phyloP scores from a whole-genome alignment of 495 filamentous ascomycete genomes.

The Xylaria longipes region DNA sequence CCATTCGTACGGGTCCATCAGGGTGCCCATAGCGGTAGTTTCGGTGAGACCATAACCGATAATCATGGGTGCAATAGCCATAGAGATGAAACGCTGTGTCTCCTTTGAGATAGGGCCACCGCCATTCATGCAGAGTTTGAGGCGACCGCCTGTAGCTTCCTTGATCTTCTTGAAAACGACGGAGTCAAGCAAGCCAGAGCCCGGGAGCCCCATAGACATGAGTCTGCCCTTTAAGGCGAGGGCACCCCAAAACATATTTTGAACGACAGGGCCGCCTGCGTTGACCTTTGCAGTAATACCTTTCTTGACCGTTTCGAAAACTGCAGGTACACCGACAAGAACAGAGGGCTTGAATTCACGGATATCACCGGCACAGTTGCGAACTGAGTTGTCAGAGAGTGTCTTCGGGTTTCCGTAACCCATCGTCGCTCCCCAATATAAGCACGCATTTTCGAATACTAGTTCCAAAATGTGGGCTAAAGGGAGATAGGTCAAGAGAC shows the following conservation, averaged over 20 bases:
- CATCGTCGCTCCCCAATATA: constrained; percentile 97
- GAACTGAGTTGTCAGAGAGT: constrained; percentile 85
- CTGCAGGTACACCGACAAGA: constrained; percentile 92
- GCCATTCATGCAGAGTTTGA: constrained; percentile 85
- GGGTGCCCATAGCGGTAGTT: constrained; percentile 89
- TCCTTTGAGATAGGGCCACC: constrained; percentile 87
- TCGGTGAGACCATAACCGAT: constrained; percentile 96
- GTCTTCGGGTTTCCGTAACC: constrained; percentile 96
- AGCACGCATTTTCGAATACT: constrained; percentile 90
- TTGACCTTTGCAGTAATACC: constrained; percentile 89
- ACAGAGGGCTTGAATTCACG: constrained; percentile 90
- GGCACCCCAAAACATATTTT: constrained; percentile 91
- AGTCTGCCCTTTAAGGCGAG: constrained; percentile 83
- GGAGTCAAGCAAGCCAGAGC: constrained; percentile 71
- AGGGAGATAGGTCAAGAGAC: constrained; percentile 89
- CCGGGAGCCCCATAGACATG: constrained; percentile 76
- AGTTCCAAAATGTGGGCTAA: constrained; percentile 96
- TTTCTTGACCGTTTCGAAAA: constrained; percentile 99
- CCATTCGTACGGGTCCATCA: constrained; percentile 92
- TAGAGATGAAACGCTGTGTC: constrained; percentile 85
- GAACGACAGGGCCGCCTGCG: constrained; percentile 72
- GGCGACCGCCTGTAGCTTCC: constrained; percentile 83
- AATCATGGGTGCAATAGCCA: constrained; percentile 89
- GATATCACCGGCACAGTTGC: constrained; percentile 96
- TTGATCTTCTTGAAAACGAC: constrained; percentile 91